Evolutionary conservation across 257 asterid genomes (phyloP).

Genomic region (Leptodermis oblonga): DNA sequence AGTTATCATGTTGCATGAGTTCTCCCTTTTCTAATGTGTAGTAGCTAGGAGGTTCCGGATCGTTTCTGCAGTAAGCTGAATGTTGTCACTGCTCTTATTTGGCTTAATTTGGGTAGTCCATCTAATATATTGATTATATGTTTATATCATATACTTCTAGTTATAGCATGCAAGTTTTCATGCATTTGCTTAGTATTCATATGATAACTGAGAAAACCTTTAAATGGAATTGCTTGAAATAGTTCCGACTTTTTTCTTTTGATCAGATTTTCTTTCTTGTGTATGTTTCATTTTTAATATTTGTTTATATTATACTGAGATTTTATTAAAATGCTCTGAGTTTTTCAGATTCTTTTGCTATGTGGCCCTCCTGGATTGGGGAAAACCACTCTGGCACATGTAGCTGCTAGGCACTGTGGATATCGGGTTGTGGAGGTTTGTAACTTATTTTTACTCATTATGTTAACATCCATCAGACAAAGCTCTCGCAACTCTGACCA

Average conservation of each 20-base stretch:
- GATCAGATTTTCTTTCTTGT: not conserved
- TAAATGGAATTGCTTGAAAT: too few species aligned
- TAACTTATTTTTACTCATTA: conserved; percentile 8
- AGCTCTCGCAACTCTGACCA: not conserved
- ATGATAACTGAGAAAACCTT: not conserved
- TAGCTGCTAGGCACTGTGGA: conserved; percentile 96
- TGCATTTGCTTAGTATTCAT: not conserved
- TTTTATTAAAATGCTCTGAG: conserved; percentile 16
- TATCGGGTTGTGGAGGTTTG: conserved; percentile 96
- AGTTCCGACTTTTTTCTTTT: not conserved
- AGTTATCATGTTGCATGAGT: not conserved
- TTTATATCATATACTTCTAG: not conserved
- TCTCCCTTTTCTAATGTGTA: not conserved
- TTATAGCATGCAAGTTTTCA: not conserved
- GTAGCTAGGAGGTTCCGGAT: not conserved
- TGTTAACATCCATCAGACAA: not conserved
- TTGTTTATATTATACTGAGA: conserved; percentile 9
- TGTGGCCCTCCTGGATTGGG: conserved; percentile 99
- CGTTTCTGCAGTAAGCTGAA: not conserved
- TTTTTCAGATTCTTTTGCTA: conserved; percentile 78
- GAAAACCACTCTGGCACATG: conserved; percentile 98
- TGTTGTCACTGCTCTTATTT: not conserved
- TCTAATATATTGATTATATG: conserved; percentile 2
- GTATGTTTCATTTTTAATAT: conserved; percentile 3
- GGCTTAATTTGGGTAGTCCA: not conserved